Conservation (phyloP, 2,329 filamentous ascomycete genomes). For the Talaromyces sp. region DNA sequence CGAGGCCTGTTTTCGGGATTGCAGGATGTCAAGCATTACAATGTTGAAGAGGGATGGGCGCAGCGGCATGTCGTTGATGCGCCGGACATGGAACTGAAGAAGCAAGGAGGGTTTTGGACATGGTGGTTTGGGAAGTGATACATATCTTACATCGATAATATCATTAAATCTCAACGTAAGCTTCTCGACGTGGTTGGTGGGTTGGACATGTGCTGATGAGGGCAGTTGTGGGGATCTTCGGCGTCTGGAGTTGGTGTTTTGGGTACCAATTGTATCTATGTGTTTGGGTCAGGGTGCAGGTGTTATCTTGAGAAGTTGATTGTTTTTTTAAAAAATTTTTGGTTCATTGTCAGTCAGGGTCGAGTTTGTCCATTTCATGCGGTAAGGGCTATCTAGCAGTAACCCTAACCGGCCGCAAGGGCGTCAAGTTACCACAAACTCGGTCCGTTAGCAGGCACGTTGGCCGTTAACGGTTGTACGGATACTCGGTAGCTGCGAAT, state of each 20-base stretch:
- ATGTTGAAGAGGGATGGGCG: conserved; percentile 32
- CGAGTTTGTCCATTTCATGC: background rate
- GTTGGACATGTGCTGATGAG: background rate
- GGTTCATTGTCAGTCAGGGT: background rate
- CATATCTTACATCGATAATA: too few species aligned
- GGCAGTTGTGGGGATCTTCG: background rate
- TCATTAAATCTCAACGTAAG: too few species aligned
- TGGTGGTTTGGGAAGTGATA: conserved; percentile 2
- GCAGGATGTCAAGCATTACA: conserved; percentile 33
- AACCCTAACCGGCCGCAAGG: background rate
- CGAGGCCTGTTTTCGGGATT: conserved; percentile 34
- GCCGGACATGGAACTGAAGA: background rate
- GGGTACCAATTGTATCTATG: too few species aligned
- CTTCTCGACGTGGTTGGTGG: background rate
- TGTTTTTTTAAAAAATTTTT: too few species aligned
- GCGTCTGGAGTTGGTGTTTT: background rate
- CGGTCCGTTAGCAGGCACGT: too few species aligned
- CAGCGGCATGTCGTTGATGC: conserved; percentile 19
- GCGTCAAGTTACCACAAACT: background rate
- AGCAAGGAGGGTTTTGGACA: background rate
- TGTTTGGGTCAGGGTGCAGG: too few species aligned
- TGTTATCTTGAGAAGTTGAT: too few species aligned
- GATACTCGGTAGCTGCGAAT: too few species aligned
- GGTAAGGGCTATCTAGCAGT: background rate
- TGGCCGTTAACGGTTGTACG: too few species aligned